Evolutionary conservation across 2,329 filamentous ascomycete species (phyloP), one percentile per base, ranked within the genome.

Genomic region (Fusarium continuum): DNA sequence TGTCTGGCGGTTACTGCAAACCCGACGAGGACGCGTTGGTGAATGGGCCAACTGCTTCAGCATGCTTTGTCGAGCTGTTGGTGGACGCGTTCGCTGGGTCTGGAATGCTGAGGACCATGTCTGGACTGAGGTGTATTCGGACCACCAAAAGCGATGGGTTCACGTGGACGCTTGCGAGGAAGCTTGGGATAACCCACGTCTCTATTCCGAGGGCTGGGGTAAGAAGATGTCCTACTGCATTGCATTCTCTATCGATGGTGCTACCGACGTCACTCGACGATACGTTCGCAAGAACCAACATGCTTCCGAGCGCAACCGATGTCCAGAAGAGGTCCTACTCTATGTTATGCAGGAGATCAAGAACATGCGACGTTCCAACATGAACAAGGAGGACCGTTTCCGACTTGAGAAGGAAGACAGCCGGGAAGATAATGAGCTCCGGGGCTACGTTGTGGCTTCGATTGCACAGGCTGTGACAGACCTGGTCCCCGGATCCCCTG

Each of bases 31-130:
- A 29, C 89, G 95, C 68, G 90, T 90, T 60, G 95, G 95, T 61
- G 95, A 99, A 80, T 98, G 95, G 93, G 93, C 92, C 67, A 98
- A 97, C 79, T 97, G 93, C 83, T 99, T 99, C 80, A 94, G 90
- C 79, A 98, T 98, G 95, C 85, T 99, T 47, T 98, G 94, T 81
- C 88, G 94, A 58, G 95, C 95, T 5, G 88, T 98, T 13, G 94
- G 94, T 44, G 91, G 91, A 58, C 87, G 94, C 60, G 93, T 97
- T 20, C 88, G 95, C 72, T 99, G 95, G 95, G 91, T 99, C 10
- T 99, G 95, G 95, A 98, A 98, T 70, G 90, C 91, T 25, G 95
- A 98, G 77, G 95, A 98, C 75, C 92, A 97, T 73, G 92, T 97
- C 22, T 99, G 95, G 95, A 97, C 93, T 1, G 95, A 98, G 72